These are phyloP conservation scores for Millerozyma miso DNA, from an alignment of 805 yeast genomes.

Conservation along the genomic window DNA sequence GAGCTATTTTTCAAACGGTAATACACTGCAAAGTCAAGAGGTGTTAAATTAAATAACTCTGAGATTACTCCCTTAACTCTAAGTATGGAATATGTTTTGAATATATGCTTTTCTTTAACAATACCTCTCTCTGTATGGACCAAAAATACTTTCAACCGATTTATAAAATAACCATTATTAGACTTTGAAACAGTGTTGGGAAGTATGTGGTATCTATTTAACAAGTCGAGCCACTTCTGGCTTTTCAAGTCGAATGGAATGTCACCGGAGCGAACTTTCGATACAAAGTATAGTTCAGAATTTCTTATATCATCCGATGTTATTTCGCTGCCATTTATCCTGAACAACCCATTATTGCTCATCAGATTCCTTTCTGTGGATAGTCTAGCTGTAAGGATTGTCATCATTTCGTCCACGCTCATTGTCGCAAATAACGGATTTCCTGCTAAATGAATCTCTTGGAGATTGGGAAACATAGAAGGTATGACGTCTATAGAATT, in stretches of 20 bases:
- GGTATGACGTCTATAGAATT: conserved; percentile 35
- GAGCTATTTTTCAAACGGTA: neutral
- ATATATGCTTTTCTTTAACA: conserved; percentile 6
- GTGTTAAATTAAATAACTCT: conserved; percentile 10
- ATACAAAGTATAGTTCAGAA: conserved; percentile 65
- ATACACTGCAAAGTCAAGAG: conserved; percentile 21
- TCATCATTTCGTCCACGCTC: conserved; percentile 27
- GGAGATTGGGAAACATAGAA: conserved; percentile 36
- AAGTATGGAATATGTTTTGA: conserved; percentile 20
- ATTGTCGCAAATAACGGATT: conserved; percentile 46
- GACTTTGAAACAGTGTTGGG: neutral
- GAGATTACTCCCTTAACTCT: conserved; percentile 32
- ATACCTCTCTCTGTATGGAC: conserved; percentile 5
- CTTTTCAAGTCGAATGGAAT: conserved; percentile 12
- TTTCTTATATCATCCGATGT: conserved; percentile 46
- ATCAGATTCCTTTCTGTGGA: neutral
- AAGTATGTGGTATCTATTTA: conserved; percentile 29
- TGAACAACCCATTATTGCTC: conserved; percentile 23
- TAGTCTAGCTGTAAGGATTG: conserved; percentile 43
- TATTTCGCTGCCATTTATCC: conserved; percentile 58
- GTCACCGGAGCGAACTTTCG: conserved; percentile 38
- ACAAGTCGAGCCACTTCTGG: conserved; percentile 43
- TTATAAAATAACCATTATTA: conserved; percentile 1
- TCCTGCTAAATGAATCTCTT: conserved; percentile 43
- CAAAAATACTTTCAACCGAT: neutral